Conservation (phyloP, 768 basidiomycete species). For the Guyanaporus albipodus region DNA sequence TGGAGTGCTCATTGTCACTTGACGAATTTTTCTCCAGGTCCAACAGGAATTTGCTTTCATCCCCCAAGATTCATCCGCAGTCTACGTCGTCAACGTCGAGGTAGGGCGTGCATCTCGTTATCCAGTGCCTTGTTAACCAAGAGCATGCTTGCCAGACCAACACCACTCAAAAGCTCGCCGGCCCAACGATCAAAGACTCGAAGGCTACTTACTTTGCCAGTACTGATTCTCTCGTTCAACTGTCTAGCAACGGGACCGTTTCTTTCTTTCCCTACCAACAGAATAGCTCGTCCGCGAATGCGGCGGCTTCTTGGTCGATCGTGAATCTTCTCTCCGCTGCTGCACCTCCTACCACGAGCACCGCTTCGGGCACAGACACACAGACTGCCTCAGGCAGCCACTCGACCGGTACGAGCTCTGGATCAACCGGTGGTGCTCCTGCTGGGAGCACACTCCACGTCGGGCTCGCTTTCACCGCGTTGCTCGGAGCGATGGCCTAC, state of each 20-base stretch:
- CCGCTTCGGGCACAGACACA: slow-evolving; percentile 18
- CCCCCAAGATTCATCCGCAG: slow-evolving; percentile 65
- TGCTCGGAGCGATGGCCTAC: slow-evolving; percentile 14
- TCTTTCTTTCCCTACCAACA: slow-evolving; percentile 57
- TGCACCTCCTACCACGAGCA: slow-evolving; percentile 34
- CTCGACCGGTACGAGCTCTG: slow-evolving; percentile 12
- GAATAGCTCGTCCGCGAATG: slow-evolving; percentile 40
- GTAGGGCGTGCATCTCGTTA: slow-evolving; percentile 28
- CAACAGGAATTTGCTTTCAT: slow-evolving; percentile 77
- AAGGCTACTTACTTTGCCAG: slow-evolving; percentile 62
- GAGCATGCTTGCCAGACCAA: slow-evolving; percentile 44
- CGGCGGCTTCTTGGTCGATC: slow-evolving; percentile 45
- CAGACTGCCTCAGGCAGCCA: slow-evolving; percentile 10
- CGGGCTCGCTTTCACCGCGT: slow-evolving; percentile 10
- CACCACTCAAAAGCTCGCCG: slow-evolving; percentile 56
- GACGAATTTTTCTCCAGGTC: slow-evolving; percentile 35
- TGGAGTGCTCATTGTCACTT: background rate
- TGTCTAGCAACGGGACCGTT: slow-evolving; percentile 56
- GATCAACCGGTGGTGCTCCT: slow-evolving; percentile 12
- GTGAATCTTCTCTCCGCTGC: slow-evolving; percentile 44
- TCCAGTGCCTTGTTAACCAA: slow-evolving; percentile 1
- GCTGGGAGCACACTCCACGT: slow-evolving; percentile 11
- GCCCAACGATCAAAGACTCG: slow-evolving; percentile 58
- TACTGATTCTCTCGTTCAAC: slow-evolving; percentile 59
- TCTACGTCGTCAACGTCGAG: slow-evolving; percentile 73